These are phyloP conservation scores for Colletotrichum graminicola DNA, from an alignment of 2,329 filamentous ascomycete genomes.

Conservation along the genomic window DNA sequence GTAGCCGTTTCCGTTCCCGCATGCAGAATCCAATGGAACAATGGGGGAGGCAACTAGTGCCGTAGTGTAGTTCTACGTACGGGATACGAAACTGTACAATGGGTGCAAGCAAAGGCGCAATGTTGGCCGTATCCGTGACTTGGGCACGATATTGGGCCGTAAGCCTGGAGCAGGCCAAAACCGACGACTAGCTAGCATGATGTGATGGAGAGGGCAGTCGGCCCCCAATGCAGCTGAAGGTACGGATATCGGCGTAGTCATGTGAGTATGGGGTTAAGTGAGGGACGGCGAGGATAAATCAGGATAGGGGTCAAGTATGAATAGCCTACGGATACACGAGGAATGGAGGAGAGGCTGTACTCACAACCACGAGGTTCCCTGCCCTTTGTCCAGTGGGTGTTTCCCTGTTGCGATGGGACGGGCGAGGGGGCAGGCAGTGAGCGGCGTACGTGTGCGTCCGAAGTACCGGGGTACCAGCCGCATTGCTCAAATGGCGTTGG, in stretches of 20 bases:
- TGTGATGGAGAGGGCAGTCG: background rate
- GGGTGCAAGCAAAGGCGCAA: background rate
- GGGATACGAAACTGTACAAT: slow-evolving; percentile 3
- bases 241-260: slow-evolving; percentile 16
- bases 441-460: slow-evolving; percentile 29
- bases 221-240: background rate
- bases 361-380: slow-evolving; percentile 20
- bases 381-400: slow-evolving; percentile 39
- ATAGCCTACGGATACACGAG: slow-evolving; percentile 6
- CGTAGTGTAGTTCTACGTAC: background rate
- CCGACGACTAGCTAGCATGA: slow-evolving; percentile 2
- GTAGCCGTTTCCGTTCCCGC: slow-evolving; percentile 38
- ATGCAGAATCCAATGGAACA: slow-evolving; percentile 37
- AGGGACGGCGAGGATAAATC: slow-evolving; percentile 2
- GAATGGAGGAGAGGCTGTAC: slow-evolving; percentile 7
- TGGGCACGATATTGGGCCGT: slow-evolving; percentile 18
- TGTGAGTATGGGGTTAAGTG: slow-evolving; percentile 28
- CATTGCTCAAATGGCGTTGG: background rate
- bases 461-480: slow-evolving; percentile 16
- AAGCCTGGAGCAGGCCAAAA: slow-evolving; percentile 10
- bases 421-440: slow-evolving; percentile 11
- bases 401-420: slow-evolving; percentile 33
- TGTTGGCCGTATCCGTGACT: slow-evolving; percentile 6
- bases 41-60: slow-evolving; percentile 21
- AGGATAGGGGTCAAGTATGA: slow-evolving; percentile 14